Evolutionary conservation across 148 eudicot genomes (phyloP), one percentile per base, ranked within the genome.

Genomic region (Heliamphora exappendiculata): DNA sequence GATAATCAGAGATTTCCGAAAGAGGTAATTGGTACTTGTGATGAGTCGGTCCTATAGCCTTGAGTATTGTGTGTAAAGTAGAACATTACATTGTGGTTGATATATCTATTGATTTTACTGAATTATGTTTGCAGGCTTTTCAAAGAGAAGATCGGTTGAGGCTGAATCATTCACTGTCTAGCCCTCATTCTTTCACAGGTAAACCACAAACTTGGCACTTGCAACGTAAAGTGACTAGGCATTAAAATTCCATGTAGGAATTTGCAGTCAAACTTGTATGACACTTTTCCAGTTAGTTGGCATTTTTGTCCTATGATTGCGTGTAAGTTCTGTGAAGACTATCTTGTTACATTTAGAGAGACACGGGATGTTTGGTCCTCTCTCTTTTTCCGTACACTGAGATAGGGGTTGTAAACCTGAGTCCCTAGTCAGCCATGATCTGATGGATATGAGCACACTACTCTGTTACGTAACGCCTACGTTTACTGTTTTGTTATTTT

Each of bases 141-240:
- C 89, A 86, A 57, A 90, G 91, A 81, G 97, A 91, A 62, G 94
- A 90, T 64, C 80, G 86, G 34, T 76, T 83, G 49, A 86, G 90
- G 78, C 78, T 84, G 73, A 88, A 81, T 70, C 86, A 81, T 72
- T 51, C 88, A 19, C 45, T 71, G 60, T 80, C 89, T 58, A 80
- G 67, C 28, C 78, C 81, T 79, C 91, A 80, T 72, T 83, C 97
- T 41, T 87, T 88, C 62, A 64, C 86, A 82, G 97, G 98, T 93
- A 87, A 78, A 28, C 22, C 37, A 28, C 26, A 29, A 74, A 44
- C 31, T 75, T 3, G 57, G 22, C 19, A 16, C n/a, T n/a, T n/a
- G n/a, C n/a, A n/a, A n/a, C n/a, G n/a, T n/a, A n/a, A n/a, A n/a
- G n/a, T n/a, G n/a, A n/a, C n/a, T n/a, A n/a, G n/a, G n/a, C n/a